These are phyloP conservation scores for Apiotrichum mycotoxinovorans DNA, from an alignment of 1,284 basidiomycete species.

Conservation along the genomic window DNA sequence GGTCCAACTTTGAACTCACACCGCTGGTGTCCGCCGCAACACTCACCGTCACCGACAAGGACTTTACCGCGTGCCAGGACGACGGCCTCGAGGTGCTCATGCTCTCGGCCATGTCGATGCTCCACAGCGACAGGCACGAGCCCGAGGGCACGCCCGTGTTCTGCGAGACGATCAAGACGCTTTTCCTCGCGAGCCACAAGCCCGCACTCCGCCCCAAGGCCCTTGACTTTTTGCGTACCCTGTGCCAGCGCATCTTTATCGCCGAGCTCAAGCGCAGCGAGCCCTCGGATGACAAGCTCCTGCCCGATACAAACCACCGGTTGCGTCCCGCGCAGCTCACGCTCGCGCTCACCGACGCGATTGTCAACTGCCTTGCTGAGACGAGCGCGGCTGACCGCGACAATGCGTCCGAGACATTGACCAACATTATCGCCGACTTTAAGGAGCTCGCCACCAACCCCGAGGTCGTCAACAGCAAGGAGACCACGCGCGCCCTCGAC, in stretches of 20 bases:
- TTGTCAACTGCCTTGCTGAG: conserved; percentile 71
- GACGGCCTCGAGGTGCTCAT: conserved; percentile 79
- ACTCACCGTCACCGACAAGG: conserved; percentile 61
- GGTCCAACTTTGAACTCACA: conserved; percentile 67
- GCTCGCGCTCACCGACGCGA: conserved; percentile 58
- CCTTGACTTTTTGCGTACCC: conserved; percentile 34
- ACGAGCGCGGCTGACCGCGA: conserved; percentile 61
- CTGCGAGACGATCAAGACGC: conserved; percentile 32
- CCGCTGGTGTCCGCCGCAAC: conserved; percentile 71
- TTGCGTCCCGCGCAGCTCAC: conserved; percentile 41
- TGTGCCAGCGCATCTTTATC: conserved; percentile 39
- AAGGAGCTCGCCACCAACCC: conserved; percentile 55
- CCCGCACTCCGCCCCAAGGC: conserved; percentile 30
- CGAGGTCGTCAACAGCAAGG: conserved; percentile 51
- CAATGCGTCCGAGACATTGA: conserved; percentile 61
- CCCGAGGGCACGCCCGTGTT: conserved; percentile 40
- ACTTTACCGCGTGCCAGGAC: conserved; percentile 60
- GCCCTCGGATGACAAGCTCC: conserved; percentile 21
- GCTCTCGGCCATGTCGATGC: conserved; percentile 65
- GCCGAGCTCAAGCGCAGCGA: conserved; percentile 36
- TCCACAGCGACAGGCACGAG: conserved; percentile 58
- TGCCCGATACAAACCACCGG: conserved; percentile 27
- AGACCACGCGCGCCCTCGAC: conserved; percentile 54
- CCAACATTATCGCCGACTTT: conserved; percentile 65
- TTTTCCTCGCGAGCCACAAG: conserved; percentile 38